phyloP scores from a whole-genome alignment of 768 basidiomycete genomes.

The Trametopsis cervina region DNA sequence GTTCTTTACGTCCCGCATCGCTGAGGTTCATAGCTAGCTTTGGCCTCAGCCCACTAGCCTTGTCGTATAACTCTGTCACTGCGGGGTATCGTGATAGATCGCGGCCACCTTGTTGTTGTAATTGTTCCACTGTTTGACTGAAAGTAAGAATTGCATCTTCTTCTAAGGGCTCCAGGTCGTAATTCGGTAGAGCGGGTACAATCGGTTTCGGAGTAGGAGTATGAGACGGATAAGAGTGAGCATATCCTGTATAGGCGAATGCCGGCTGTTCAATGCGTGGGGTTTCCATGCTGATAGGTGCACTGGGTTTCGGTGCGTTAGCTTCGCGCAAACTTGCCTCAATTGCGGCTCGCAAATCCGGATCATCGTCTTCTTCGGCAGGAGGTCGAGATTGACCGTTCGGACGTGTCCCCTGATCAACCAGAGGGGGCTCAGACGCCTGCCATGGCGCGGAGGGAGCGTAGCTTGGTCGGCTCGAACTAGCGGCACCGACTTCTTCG shows the following conservation, averaged over 20 bases:
- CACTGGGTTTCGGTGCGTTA: constrained; percentile 70
- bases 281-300: constrained; percentile 56
- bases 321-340: constrained; percentile 91
- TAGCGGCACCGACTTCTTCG: constrained; percentile 58
- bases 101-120: constrained; percentile 66
- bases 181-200: constrained; percentile 55
- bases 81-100: constrained; percentile 80
- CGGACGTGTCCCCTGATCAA: constrained; percentile 39
- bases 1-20: constrained; percentile 80
- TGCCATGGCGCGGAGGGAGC: constrained; percentile 64
- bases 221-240: constrained; percentile 40
- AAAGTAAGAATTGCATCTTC: constrained; percentile 85
- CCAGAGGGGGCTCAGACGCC: constrained; percentile 59
- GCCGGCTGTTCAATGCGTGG: constrained; percentile 40
- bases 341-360: constrained; percentile 88
- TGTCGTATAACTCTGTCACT: constrained; percentile 78
- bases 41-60: constrained; percentile 69
- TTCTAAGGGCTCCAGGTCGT: constrained; percentile 80
- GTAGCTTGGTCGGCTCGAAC: constrained; percentile 55
- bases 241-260: constrained; percentile 27
- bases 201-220: constrained; percentile 33
- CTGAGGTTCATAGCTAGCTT: constrained; percentile 81
- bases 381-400: constrained; percentile 26
- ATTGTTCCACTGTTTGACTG: constrained; percentile 83
- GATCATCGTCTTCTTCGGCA: constrained; percentile 78